Conservation (phyloP, 2,329 filamentous ascomycete genomes). For the Colletotrichum higginsianum region DNA sequence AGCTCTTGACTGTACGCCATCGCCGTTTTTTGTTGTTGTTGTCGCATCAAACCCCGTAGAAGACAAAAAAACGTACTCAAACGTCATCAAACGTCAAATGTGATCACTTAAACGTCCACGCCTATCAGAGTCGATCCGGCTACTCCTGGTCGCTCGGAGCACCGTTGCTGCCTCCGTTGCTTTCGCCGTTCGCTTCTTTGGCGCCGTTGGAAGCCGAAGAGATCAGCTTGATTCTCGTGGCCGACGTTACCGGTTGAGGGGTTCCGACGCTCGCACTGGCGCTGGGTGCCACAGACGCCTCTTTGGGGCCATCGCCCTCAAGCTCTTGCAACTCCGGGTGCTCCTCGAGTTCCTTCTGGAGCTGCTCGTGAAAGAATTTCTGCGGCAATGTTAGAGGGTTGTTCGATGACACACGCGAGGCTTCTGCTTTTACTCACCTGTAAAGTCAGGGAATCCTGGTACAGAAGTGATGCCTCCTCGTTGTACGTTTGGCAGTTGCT, state of each 20-base stretch:
- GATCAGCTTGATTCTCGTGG: constrained; percentile 80
- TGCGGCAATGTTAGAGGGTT: constrained; percentile 56
- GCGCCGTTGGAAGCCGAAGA: constrained; percentile 57
- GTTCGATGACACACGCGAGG: constrained; percentile 1
- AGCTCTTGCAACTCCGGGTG: constrained; percentile 70
- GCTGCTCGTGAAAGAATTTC: constrained; percentile 70
- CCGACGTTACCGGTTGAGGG: constrained; percentile 71
- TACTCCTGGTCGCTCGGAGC: constrained; percentile 70
- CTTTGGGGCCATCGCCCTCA: constrained; percentile 61
- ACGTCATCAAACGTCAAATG: constrained; percentile 26
- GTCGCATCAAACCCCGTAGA: constrained; percentile 38
- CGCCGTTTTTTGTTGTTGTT: constrained; percentile 33
- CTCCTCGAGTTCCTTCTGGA: constrained; percentile 67
- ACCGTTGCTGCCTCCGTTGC: constrained; percentile 50
- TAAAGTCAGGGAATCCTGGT: constrained; percentile 92
- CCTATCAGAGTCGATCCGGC: constrained; percentile 3
- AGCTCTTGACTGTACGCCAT: constrained; percentile 24
- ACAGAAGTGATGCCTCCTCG: constrained; percentile 93
- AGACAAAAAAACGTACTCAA: constrained; percentile 19
- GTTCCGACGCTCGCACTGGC: constrained; percentile 72
- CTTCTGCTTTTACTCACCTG: constrained; percentile 71
- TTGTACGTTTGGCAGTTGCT: constrained; percentile 96
- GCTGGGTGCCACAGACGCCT: constrained; percentile 61
- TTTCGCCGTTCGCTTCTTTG: constrained; percentile 43
- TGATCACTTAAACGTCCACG: constrained; percentile 32